Percentiles rank a stretch among this genome's conserved stretches.
These are phyloP conservation scores for Phytophthora hybrid DNA, from an alignment of 352 stramenopile species.

Conservation along the genomic window DNA sequence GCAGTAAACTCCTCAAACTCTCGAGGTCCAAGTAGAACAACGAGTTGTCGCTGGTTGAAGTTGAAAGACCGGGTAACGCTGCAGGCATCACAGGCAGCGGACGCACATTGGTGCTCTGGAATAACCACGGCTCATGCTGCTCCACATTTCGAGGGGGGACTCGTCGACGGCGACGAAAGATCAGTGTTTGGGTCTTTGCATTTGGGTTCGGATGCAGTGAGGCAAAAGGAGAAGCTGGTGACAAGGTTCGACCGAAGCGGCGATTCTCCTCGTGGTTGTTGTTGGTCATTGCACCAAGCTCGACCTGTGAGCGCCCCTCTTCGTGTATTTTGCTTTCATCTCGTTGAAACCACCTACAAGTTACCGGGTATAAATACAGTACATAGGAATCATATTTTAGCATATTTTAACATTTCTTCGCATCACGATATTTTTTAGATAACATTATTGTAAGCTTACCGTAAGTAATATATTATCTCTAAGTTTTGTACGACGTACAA, in stretches of 20 bases:
- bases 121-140: slow-evolving; percentile 72
- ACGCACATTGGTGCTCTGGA: slow-evolving; percentile 64
- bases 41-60: slow-evolving; percentile 36
- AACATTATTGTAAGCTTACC: too few relatives aligned
- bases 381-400: neutral
- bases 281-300: slow-evolving; percentile 34
- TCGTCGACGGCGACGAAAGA: slow-evolving; percentile 29
- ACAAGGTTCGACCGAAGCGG: slow-evolving; percentile 18
- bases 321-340: neutral
- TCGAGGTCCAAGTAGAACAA: slow-evolving; percentile 77
- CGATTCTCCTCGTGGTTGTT: slow-evolving; percentile 42
- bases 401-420: too few relatives aligned
- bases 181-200: slow-evolving; percentile 26
- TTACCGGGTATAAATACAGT: neutral
- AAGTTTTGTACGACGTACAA: too few relatives aligned
- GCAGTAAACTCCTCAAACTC: slow-evolving; percentile 68
- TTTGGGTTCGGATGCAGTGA: slow-evolving; percentile 15
- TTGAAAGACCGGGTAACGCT: slow-evolving; percentile 26
- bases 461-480: too few relatives aligned
- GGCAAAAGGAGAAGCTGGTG: slow-evolving; percentile 15
- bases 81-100: slow-evolving; percentile 27
- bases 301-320: neutral
- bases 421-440: too few relatives aligned
- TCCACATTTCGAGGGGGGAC: slow-evolving; percentile 23
- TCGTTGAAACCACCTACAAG: neutral